Evolutionary conservation across 495 filamentous ascomycete species (phyloP).

Genomic region (Penicillium mononematosum): DNA sequence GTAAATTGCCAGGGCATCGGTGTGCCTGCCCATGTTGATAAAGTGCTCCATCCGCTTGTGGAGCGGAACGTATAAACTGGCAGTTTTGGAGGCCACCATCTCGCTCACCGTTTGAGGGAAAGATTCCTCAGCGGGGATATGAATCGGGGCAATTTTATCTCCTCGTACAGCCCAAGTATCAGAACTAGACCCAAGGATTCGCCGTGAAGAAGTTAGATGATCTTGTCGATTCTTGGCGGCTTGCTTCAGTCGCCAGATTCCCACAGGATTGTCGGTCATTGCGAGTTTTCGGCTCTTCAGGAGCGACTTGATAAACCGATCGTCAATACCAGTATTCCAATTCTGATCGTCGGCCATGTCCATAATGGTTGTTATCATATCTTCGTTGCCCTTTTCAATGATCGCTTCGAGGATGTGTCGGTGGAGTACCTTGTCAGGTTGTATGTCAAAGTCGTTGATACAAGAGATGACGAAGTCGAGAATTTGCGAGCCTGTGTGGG

Average conservation of each 20-base stretch:
- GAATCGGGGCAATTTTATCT: conserved; percentile 19
- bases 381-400: conserved; percentile 38
- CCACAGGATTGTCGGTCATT: conserved; percentile 37
- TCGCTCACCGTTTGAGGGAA: conserved; percentile 31
- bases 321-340: conserved; percentile 37
- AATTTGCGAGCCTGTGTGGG: conserved; percentile 34
- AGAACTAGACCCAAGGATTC: conserved; percentile 34
- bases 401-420: conserved; percentile 44
- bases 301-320: conserved; percentile 29
- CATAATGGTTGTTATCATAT: conserved; percentile 30
- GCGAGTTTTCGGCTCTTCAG: conserved; percentile 31
- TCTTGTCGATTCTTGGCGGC: conserved; percentile 37
- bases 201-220: conserved; percentile 34
- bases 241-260: conserved; percentile 47
- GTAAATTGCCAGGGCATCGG: conserved; percentile 30
- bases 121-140: conserved; percentile 13
- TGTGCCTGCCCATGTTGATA: conserved; percentile 38
- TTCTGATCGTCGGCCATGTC: conserved; percentile 28
- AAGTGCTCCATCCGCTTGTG: conserved; percentile 39
- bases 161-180: conserved; percentile 16
- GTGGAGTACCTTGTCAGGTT: conserved; percentile 43
- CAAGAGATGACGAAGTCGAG: conserved; percentile 36
- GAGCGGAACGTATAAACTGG: conserved; percentile 36
- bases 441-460: conserved; percentile 37
- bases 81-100: conserved; percentile 27